Base-by-base conservation (phyloP, 805 yeast species). In the Ogataea philodendri region DNA sequence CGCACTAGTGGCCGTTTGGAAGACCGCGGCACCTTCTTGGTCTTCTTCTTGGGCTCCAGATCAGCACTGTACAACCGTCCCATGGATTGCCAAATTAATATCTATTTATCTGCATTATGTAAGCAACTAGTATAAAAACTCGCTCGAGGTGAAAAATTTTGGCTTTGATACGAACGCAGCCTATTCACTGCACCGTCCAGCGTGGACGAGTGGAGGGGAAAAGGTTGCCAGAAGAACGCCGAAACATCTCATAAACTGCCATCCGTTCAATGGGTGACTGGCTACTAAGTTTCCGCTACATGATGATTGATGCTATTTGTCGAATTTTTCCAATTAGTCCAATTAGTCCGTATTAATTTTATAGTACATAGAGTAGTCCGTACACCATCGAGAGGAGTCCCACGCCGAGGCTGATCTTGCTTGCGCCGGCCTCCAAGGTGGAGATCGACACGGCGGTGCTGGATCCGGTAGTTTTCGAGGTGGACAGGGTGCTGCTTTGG, bases 191-290 rank as follows among this genome's bases (percentile, higher is more conserved):
- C 67, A 60, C 63, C 64, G 52, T 41, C 42, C 51, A 52, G 55
- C 44, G 48, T 63, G 61, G 62, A 49, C 53, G 65, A 62, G 46
- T 60, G 68, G 69, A 65, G 69, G 69, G 69, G 69, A 65, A 65
- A 63, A 62, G 69, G 55, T 52, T 50, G 66, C 50, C 62, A 66
- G 65, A 26, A 33, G 48, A 56, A 36, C 24, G 45, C 41, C 48
- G 49, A 30, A 59, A 65, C 65, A 52, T 65, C 68, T 64, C 68
- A 63, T 56, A 49, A 40, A 59, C 68, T 51, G 56, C 35, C 51
- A 44, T 25, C 31, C 26, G 25, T 20, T 26, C 32, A 42, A 47
- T 56, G 57, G 48, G 35, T 32, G 37, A 46, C 55, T 52, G 59
- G 67, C 62, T 58, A 60, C 67, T 63, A 68, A 67, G 60, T 64